Conservation (phyloP, 1,139 yeast species). For the Arxiozyma slooffiae region DNA sequence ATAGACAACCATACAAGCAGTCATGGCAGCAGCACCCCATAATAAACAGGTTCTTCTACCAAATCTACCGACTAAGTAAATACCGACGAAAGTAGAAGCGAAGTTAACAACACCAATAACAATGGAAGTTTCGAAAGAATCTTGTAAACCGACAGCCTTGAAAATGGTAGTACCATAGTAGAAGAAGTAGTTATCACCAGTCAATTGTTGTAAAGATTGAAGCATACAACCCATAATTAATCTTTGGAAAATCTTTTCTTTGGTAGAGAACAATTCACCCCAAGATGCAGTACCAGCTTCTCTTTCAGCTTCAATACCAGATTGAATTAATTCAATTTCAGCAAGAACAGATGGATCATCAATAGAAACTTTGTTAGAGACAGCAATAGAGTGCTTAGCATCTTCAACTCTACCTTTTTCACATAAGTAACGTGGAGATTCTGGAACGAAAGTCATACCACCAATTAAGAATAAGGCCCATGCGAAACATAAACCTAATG, state of each 20-base stretch:
- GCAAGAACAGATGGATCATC: conserved; percentile 40
- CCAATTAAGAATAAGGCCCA: conserved; percentile 35
- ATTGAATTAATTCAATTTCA: conserved; percentile 51
- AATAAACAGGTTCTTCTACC: conserved; percentile 61
- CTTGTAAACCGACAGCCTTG: conserved; percentile 60
- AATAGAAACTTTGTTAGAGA: conserved; percentile 36
- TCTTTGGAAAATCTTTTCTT: conserved; percentile 44
- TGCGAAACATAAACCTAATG: conserved; percentile 42
- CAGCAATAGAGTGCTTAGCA: conserved; percentile 43
- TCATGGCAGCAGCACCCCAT: conserved; percentile 54
- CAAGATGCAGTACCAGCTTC: conserved; percentile 32
- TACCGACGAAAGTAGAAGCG: conserved; percentile 57
- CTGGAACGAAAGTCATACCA: conserved; percentile 64
- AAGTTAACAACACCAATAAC: conserved; percentile 70
- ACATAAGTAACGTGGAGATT: conserved; percentile 64
- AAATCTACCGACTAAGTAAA: conserved; percentile 52
- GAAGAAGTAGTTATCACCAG: conserved; percentile 73
- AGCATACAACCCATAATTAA: conserved; percentile 52
- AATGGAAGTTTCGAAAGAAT: conserved; percentile 65
- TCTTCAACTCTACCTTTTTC: conserved; percentile 43
- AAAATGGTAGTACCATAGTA: conserved; percentile 69
- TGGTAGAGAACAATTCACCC: conserved; percentile 31
- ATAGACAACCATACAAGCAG: conserved; percentile 50
- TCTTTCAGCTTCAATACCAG: conserved; percentile 45
- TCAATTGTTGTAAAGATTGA: conserved; percentile 63